Conservation (phyloP, 352 stramenopile species). For the Peronospora farinosa region DNA sequence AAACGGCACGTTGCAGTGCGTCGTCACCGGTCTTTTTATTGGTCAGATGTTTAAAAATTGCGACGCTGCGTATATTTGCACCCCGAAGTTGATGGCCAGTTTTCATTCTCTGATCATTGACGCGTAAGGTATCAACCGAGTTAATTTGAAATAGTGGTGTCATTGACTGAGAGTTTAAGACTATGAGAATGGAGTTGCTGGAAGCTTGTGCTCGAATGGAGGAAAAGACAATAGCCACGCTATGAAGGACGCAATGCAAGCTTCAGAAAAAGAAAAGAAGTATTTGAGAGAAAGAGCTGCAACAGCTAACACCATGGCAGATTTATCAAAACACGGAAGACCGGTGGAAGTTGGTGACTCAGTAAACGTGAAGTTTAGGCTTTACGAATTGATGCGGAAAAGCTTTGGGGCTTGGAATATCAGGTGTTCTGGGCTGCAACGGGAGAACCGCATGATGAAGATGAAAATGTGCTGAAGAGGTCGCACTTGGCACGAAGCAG, state of each 20-base stretch:
- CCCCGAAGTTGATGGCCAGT: neutral
- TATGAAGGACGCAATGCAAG: constrained; percentile 41
- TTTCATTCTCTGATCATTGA: constrained; percentile 5
- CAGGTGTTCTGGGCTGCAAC: too few relatives aligned
- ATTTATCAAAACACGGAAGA: too few relatives aligned
- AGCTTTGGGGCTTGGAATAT: too few relatives aligned
- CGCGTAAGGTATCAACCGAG: neutral
- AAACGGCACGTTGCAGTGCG: constrained; percentile 7
- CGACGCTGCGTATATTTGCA: too few relatives aligned
- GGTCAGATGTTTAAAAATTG: neutral
- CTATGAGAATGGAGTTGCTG: constrained; percentile 34
- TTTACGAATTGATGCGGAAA: too few relatives aligned
- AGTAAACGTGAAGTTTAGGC: too few relatives aligned
- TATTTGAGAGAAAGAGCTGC: too few relatives aligned
- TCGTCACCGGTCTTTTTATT: constrained; percentile 14
- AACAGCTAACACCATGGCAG: too few relatives aligned
- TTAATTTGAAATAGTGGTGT: neutral
- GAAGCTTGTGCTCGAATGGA: constrained; percentile 44
- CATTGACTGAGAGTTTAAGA: neutral
- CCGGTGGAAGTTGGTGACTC: too few relatives aligned
- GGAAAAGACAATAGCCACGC: constrained; percentile 35
- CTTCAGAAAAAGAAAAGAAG: constrained; percentile 7
- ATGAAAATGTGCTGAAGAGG: too few relatives aligned
- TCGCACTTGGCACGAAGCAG: too few relatives aligned
- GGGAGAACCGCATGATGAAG: too few relatives aligned